These are phyloP conservation scores for Chrysanthemum makinoi DNA, from an alignment of 129 eudicot genomes.

Conservation along the genomic window DNA sequence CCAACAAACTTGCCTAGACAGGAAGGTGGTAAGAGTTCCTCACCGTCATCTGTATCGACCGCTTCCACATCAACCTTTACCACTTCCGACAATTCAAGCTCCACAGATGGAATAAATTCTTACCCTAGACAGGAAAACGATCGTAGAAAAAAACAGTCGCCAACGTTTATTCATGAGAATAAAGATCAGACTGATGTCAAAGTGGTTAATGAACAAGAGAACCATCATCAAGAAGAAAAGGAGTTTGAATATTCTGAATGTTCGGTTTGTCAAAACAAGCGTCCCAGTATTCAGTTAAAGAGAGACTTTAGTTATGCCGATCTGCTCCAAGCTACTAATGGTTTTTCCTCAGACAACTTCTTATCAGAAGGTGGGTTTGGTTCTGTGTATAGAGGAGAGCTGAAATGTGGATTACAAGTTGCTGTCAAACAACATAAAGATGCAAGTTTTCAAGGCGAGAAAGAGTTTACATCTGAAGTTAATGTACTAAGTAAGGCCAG, in stretches of 20 bases:
- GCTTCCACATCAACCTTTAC: constrained; percentile 34
- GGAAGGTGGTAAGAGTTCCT: constrained; percentile 19
- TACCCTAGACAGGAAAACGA: constrained; percentile 18
- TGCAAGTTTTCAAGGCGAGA: constrained; percentile 69
- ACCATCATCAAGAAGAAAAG: constrained; percentile 16
- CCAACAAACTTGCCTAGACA: constrained; percentile 12
- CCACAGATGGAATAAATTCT: constrained; percentile 16
- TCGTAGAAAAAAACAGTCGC: neutral
- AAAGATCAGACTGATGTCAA: constrained; percentile 17
- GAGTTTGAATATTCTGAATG: constrained; percentile 40
- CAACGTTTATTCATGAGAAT: constrained; percentile 8
- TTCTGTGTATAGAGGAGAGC: constrained; percentile 49
- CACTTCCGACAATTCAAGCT: constrained; percentile 35
- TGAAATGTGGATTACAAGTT: constrained; percentile 47
- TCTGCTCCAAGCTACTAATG: constrained; percentile 52
- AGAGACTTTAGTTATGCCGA: constrained; percentile 54
- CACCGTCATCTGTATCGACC: constrained; percentile 14
- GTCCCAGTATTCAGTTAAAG: constrained; percentile 46
- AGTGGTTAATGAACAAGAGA: constrained; percentile 13
- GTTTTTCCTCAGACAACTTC: constrained; percentile 46
- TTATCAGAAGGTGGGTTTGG: constrained; percentile 85
- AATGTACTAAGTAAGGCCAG: constrained; percentile 59
- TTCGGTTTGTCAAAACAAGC: constrained; percentile 49
- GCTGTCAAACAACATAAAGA: constrained; percentile 69
- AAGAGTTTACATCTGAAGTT: constrained; percentile 78